Conservation (phyloP, 2,329 filamentous ascomycete genomes). For the Xylaria sp. region DNA sequence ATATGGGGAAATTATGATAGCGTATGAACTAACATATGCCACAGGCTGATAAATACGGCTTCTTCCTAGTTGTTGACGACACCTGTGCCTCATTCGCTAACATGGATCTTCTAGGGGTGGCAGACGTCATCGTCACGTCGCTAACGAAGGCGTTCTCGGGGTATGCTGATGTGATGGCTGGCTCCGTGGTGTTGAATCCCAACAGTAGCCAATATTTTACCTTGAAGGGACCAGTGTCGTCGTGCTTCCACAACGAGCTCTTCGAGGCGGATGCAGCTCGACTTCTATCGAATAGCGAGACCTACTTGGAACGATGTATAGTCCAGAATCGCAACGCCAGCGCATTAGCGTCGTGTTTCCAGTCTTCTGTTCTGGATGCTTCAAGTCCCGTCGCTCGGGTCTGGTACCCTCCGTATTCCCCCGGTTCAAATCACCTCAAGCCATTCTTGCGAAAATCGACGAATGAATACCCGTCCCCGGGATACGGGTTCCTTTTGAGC, state of each 20-base stretch:
- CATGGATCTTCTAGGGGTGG: slow-evolving; percentile 54
- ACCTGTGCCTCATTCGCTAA: slow-evolving; percentile 56
- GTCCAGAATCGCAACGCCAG: slow-evolving; percentile 52
- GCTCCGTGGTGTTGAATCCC: slow-evolving; percentile 35
- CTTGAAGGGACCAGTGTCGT: slow-evolving; percentile 33
- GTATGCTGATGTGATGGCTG: slow-evolving; percentile 50
- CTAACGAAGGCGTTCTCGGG: slow-evolving; percentile 66
- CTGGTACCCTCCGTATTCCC: slow-evolving; percentile 49
- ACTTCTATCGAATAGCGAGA: slow-evolving; percentile 52
- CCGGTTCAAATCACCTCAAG: slow-evolving; percentile 23
- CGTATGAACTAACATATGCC: slow-evolving; percentile 17
- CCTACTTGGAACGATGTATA: slow-evolving; percentile 48
- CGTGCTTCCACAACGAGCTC: slow-evolving; percentile 51
- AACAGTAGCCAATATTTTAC: slow-evolving; percentile 15
- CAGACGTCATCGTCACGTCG: slow-evolving; percentile 52
- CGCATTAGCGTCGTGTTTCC: slow-evolving; percentile 49
- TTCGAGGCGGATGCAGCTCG: slow-evolving; percentile 53
- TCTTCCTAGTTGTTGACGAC: slow-evolving; percentile 55
- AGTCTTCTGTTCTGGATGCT: slow-evolving; percentile 39
- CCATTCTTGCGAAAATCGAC: slow-evolving; percentile 46
- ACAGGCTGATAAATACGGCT: slow-evolving; percentile 48
- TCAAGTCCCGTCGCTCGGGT: slow-evolving; percentile 47
- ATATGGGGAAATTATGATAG: neutral
- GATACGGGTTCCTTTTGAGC: slow-evolving; percentile 61
- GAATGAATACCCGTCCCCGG: slow-evolving; percentile 53